Evolutionary conservation across 495 filamentous ascomycete species (phyloP).

Genomic region (Cercophora samala): DNA sequence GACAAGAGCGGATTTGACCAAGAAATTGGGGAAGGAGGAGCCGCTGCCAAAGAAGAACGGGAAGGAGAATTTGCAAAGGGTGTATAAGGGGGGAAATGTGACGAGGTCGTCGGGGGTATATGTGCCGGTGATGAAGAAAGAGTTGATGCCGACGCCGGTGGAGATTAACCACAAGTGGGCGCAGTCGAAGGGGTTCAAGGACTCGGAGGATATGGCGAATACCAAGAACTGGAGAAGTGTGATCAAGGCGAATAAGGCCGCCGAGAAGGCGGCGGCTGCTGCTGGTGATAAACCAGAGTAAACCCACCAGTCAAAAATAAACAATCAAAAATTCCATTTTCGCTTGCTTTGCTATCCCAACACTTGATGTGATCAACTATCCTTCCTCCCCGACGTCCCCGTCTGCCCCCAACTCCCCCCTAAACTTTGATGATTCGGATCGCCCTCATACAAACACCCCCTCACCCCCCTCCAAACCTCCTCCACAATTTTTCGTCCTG

Average conservation of each 20-base stretch:
- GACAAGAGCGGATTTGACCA: slow-evolving; percentile 44
- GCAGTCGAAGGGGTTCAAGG: slow-evolving; percentile 59
- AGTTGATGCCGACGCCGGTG: slow-evolving; percentile 59
- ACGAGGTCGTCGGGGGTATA: slow-evolving; percentile 63
- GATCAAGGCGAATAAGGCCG: slow-evolving; percentile 29
- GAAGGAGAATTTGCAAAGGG: slow-evolving; percentile 46
- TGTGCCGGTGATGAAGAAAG: slow-evolving; percentile 64
- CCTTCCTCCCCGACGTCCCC: slow-evolving; percentile 1
- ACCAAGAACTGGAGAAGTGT: slow-evolving; percentile 37
- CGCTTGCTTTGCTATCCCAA: not conserved
- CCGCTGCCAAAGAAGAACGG: slow-evolving; percentile 25
- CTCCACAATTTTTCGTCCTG: slow-evolving; percentile 66
- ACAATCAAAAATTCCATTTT: not conserved
- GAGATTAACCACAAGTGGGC: slow-evolving; percentile 77
- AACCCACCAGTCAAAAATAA: not conserved
- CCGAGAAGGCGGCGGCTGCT: slow-evolving; percentile 22
- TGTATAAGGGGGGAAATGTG: slow-evolving; percentile 68
- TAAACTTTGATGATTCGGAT: slow-evolving; percentile 12
- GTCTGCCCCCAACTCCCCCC: slow-evolving; percentile 15
- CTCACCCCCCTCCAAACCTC: slow-evolving; percentile 79
- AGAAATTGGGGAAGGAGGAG: slow-evolving; percentile 11
- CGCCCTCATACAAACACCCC: slow-evolving; percentile 70
- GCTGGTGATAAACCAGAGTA: not conserved
- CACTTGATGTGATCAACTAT: not conserved
- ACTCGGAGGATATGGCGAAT: slow-evolving; percentile 42